Conservation (phyloP, 2,329 filamentous ascomycete species). For the Colletotrichum truncatum region DNA sequence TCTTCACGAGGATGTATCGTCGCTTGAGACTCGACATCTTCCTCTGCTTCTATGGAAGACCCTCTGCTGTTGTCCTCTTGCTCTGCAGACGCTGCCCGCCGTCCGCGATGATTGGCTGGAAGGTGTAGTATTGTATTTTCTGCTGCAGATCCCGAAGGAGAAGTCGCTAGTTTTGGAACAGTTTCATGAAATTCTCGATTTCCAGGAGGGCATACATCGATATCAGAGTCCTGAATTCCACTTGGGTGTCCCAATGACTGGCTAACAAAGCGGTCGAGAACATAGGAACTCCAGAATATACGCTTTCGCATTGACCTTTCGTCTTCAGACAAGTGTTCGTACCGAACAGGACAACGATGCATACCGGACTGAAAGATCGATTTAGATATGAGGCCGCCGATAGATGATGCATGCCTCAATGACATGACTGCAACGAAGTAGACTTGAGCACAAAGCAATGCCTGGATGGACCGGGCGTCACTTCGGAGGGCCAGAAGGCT, state of each 20-base stretch:
- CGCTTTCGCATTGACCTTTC: constrained; percentile 46
- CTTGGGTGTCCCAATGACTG: constrained; percentile 46
- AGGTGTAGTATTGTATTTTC: constrained; percentile 15
- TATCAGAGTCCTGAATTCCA: constrained; percentile 45
- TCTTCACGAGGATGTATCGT: too few species aligned
- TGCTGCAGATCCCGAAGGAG: not conserved
- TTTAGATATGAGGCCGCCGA: constrained; percentile 56
- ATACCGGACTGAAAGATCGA: constrained; percentile 59
- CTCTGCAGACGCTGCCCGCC: not conserved
- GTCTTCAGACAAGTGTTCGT: constrained; percentile 49
- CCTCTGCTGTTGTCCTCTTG: not conserved
- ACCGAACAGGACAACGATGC: constrained; percentile 61
- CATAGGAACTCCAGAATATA: constrained; percentile 50
- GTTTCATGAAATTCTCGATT: constrained; percentile 37
- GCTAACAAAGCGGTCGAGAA: constrained; percentile 46
- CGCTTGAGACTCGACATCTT: not conserved
- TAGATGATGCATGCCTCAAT: constrained; percentile 55
- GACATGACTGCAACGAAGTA: constrained; percentile 58
- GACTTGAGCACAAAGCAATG: constrained; percentile 56
- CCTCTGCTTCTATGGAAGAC: not conserved
- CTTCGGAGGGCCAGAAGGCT: constrained; percentile 48
- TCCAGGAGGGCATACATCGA: constrained; percentile 47
- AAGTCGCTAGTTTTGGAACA: not conserved
- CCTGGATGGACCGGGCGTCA: constrained; percentile 56
- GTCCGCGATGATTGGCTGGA: constrained; percentile 16